Base-by-base conservation (phyloP, 106 monocot species). In the Acorus calamus region DNA sequence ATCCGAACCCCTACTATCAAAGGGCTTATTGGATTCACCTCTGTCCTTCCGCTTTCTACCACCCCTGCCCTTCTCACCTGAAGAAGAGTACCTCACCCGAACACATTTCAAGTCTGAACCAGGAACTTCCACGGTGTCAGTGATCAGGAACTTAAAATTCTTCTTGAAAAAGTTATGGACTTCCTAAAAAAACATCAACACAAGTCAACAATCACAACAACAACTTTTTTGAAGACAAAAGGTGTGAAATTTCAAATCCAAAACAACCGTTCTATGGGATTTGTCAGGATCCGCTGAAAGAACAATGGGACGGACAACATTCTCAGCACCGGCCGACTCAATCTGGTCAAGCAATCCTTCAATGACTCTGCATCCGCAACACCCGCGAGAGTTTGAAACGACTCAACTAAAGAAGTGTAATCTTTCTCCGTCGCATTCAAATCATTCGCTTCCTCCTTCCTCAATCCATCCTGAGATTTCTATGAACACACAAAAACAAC, bases 141-240 rank as follows among this genome's bases (percentile, higher is more conserved):
- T 98, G 44, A 88, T 78, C 43, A 98, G 65, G 42, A 85, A 83
- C 61, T 83, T 91, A 69, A 98, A 83, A 60, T 77, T 88, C 69
- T 77, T 90, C 85, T 98, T 98, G 78, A 98, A 92, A 68, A 98
- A 98, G 13, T 85, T 88, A 76, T 98, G 98, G 11, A 98, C 81
- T 52, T 88, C 88, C 98, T 98, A 66, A 50, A 63, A 68, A 42
- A 52, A 60, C 11, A 69, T 55, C 46, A 49, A 14, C 48, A 47
- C 67, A 43, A 3, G 10, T 5, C 28, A 3, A 52, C 57, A 49
- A 53, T n/a, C 47, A 13, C 11, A 42, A 48, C 42, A 64, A 73
- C 4, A 60, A 65, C 49, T 49, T 43, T 67, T 4, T 41, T 43
- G 12, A 53, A n/a, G 5, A 28, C 49, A 56, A n/a, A 47, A 50